phyloP scores from a whole-genome alignment of 176 grass and related monocot species.

The Otatea glauca region DNA sequence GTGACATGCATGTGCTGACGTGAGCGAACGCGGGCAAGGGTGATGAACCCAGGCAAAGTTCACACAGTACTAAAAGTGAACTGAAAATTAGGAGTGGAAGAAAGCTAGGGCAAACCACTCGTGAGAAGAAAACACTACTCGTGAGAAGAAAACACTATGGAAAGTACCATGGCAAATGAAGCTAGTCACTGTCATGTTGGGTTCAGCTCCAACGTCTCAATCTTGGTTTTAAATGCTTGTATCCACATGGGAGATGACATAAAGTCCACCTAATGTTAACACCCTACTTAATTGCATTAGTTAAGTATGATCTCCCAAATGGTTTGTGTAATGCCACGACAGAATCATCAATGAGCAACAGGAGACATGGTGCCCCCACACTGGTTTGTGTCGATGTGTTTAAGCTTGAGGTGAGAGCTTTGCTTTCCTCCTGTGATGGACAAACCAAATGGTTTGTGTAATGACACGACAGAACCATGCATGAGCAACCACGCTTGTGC shows the following conservation, averaged over 20 bases:
- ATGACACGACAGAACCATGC: no score
- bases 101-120: no score
- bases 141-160: background rate
- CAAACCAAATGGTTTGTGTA: no score
- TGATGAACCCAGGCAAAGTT: background rate
- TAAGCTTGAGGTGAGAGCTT: background rate
- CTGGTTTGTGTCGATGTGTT: conserved; percentile 8
- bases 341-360: conserved; percentile 10
- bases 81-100: background rate
- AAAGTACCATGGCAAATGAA: background rate
- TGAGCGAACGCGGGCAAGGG: background rate
- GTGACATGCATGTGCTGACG: conserved; percentile 42
- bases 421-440: background rate
- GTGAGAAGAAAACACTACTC: background rate
- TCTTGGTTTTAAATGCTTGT: background rate
- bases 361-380: background rate
- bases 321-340: conserved; percentile 34
- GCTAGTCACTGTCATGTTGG: conserved; percentile 18
- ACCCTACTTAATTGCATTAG: background rate
- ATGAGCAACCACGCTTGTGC: background rate
- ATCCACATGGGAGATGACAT: background rate
- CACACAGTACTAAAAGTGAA: background rate
- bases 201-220: conserved; percentile 35
- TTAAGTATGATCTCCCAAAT: conserved; percentile 5
- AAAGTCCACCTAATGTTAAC: conserved; percentile 1